Evolutionary conservation across 768 basidiomycete genomes (phyloP).

Genomic region (Chlorophyllum brunneum): DNA sequence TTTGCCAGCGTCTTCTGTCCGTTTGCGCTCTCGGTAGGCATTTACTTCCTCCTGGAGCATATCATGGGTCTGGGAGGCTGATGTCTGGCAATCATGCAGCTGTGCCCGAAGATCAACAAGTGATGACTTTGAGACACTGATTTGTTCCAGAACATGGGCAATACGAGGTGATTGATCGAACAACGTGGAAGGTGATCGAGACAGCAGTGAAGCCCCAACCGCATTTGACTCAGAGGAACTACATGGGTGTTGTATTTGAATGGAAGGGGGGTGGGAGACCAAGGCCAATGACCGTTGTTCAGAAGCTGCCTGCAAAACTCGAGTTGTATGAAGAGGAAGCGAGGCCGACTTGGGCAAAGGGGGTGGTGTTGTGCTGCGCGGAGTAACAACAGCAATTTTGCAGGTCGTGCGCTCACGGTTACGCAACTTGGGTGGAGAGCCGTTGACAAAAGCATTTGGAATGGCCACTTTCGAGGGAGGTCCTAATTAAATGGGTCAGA

Average conservation of each 20-base stretch:
- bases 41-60: slow-evolving; percentile 73
- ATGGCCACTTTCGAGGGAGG: slow-evolving; percentile 49
- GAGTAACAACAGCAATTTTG: slow-evolving; percentile 29
- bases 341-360: slow-evolving; percentile 82
- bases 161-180: slow-evolving; percentile 69
- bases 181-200: slow-evolving; percentile 37
- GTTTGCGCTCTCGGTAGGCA: slow-evolving; percentile 67
- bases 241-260: slow-evolving; percentile 19
- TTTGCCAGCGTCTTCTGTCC: slow-evolving; percentile 77
- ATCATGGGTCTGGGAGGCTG: slow-evolving; percentile 56
- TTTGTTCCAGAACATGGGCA: slow-evolving; percentile 72
- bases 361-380: slow-evolving; percentile 72
- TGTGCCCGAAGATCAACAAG: slow-evolving; percentile 70
- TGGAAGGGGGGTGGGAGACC: slow-evolving; percentile 23
- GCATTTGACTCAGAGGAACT: slow-evolving; percentile 25
- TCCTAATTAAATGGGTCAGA: slow-evolving; percentile 27
- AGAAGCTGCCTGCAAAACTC: slow-evolving; percentile 28
- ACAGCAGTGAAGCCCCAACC: slow-evolving; percentile 27
- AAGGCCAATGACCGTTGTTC: slow-evolving; percentile 27
- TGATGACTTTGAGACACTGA: slow-evolving; percentile 55
- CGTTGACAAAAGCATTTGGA: slow-evolving; percentile 38
- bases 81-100: slow-evolving; percentile 54
- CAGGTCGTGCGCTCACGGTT: slow-evolving; percentile 56
- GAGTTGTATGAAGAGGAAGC: slow-evolving; percentile 68
- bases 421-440: slow-evolving; percentile 52